Evolutionary conservation across 2,329 filamentous ascomycete species (phyloP).

Genomic region (Westerdykella ornata): DNA sequence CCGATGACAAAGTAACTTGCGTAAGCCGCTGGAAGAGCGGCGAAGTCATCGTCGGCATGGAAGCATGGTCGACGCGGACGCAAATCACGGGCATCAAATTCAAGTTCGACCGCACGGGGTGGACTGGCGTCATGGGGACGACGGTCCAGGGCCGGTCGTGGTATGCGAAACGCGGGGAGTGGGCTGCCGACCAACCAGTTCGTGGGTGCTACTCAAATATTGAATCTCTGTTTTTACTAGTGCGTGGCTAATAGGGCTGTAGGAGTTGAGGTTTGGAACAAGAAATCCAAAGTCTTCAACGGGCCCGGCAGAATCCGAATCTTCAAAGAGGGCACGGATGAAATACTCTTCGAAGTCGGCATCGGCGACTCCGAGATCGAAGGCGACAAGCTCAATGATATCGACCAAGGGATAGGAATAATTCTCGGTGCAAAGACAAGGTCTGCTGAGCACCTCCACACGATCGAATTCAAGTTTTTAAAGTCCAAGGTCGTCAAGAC

Average conservation of each 20-base stretch:
- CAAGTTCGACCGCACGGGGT: neutral
- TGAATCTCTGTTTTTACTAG: no score
- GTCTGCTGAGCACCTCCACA: constrained; percentile 1
- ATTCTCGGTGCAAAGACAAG: constrained; percentile 1
- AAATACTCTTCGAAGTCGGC: constrained; percentile 1
- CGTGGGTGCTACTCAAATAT: no score
- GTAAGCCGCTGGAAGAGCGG: neutral
- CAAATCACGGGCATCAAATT: constrained; percentile 2
- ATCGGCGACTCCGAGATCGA: neutral
- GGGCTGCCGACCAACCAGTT: neutral
- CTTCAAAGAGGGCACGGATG: neutral
- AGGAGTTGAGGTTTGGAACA: constrained; percentile 2
- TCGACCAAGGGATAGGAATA: neutral
- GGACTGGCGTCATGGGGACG: neutral
- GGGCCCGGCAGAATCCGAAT: constrained; percentile 1
- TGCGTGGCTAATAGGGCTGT: no score
- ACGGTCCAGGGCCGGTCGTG: neutral
- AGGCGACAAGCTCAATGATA: neutral
- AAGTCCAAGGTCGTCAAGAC: constrained; percentile 1
- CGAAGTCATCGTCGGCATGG: constrained; percentile 1
- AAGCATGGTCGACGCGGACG: constrained; percentile 1
- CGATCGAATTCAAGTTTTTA: constrained; percentile 3
- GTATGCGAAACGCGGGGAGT: neutral
- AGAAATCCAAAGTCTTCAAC: constrained; percentile 1
- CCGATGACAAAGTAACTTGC: constrained; percentile 1